phyloP scores from a whole-genome alignment of 1,139 yeast species.

The Saccharomycopsis hybrid region DNA sequence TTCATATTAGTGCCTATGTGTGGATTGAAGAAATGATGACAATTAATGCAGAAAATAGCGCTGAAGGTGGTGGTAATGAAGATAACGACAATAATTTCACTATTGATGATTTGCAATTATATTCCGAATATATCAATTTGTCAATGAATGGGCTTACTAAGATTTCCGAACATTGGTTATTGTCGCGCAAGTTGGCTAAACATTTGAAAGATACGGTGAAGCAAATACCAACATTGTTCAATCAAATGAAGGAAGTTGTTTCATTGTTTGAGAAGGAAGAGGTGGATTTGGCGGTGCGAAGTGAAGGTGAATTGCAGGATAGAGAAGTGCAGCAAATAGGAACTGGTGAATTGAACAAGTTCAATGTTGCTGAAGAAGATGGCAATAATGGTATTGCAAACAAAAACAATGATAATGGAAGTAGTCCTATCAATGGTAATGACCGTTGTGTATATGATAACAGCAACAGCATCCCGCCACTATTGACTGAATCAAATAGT shows the following conservation, averaged over 20 bases:
- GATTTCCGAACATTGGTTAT: slow-evolving; percentile 42
- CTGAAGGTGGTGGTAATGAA: not conserved
- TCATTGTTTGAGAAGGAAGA: not conserved
- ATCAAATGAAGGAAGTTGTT: slow-evolving; percentile 22
- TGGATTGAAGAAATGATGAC: slow-evolving; percentile 29
- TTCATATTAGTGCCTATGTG: slow-evolving; percentile 43
- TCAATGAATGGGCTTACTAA: slow-evolving; percentile 42
- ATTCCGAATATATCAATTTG: slow-evolving; percentile 42
- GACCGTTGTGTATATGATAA: too few relatives aligned
- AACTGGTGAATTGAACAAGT: too few relatives aligned
- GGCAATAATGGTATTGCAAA: too few relatives aligned
- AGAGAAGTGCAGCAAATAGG: too few relatives aligned
- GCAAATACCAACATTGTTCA: slow-evolving; percentile 30
- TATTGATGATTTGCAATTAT: slow-evolving; percentile 33
- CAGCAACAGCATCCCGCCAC: too few relatives aligned
- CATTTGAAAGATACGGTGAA: slow-evolving; percentile 39
- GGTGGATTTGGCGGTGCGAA: not conserved
- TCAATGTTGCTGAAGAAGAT: too few relatives aligned
- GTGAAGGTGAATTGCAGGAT: too few relatives aligned
- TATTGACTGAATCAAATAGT: too few relatives aligned
- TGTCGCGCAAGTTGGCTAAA: slow-evolving; percentile 40
- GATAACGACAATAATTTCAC: not conserved
- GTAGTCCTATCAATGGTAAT: too few relatives aligned
- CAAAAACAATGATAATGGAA: too few relatives aligned
- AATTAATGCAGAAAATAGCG: not conserved